Conservation (phyloP, 2,329 filamentous ascomycete genomes). For the Alternaria solani region DNA sequence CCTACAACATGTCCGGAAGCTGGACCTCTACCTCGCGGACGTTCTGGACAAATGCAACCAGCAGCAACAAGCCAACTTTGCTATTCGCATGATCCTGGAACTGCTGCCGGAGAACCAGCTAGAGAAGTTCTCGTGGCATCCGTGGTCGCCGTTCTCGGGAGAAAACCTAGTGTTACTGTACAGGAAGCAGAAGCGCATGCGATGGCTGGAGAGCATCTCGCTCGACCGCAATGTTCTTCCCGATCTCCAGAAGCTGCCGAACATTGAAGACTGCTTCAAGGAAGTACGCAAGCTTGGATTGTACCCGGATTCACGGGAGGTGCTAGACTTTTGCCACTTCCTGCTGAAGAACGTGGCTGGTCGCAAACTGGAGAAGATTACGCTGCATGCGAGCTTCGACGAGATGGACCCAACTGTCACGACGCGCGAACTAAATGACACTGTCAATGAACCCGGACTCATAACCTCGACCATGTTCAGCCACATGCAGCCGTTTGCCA, state of each 20-base stretch:
- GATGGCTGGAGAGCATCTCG: constrained; percentile 58
- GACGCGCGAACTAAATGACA: constrained; percentile 56
- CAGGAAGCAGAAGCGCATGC: constrained; percentile 58
- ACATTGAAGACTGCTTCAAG: constrained; percentile 53
- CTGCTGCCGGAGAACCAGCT: constrained; percentile 59
- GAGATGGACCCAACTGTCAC: constrained; percentile 46
- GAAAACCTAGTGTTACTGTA: constrained; percentile 59
- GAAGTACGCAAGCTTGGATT: constrained; percentile 56
- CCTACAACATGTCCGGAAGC: constrained; percentile 55
- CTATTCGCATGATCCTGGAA: constrained; percentile 59
- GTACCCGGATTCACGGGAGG: constrained; percentile 57
- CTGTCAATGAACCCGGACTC: constrained; percentile 56
- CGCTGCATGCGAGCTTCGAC: constrained; percentile 57
- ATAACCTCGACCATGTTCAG: constrained; percentile 57
- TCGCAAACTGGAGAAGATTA: constrained; percentile 55
- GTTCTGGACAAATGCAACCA: constrained; percentile 56
- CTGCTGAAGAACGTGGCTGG: constrained; percentile 53
- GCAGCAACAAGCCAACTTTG: constrained; percentile 57
- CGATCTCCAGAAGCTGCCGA: constrained; percentile 53
- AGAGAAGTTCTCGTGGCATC: constrained; percentile 61
- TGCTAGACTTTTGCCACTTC: constrained; percentile 55
- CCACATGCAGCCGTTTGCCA: constrained; percentile 58
- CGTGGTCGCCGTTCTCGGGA: constrained; percentile 57
- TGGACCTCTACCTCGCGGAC: constrained; percentile 58
- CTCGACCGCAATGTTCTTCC: constrained; percentile 54